Conservation (phyloP, 306 rosid species). For the Castanopsis chinensis region DNA sequence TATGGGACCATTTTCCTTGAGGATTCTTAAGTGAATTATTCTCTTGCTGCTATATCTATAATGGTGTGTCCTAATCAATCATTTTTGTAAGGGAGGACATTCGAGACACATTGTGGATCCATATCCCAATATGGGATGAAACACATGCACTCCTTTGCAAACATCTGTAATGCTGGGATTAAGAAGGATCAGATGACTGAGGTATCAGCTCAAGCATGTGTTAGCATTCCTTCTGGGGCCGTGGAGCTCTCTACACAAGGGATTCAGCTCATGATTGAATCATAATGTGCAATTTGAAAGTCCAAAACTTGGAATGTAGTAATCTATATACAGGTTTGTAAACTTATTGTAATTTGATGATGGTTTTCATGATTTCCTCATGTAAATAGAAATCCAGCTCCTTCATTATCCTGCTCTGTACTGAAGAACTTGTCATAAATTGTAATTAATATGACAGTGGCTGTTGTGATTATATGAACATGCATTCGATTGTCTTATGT, state of each 20-base stretch:
- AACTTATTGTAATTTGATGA: conserved; percentile 2
- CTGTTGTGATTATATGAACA: not conserved
- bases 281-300: not conserved
- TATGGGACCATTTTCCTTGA: too few species aligned
- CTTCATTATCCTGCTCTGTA: not conserved
- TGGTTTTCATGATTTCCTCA: conserved; percentile 11
- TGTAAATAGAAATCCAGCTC: conserved; percentile 41
- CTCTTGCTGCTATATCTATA: not conserved
- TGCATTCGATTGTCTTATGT: not conserved
- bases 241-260: conserved; percentile 83
- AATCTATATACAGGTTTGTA: conserved; percentile 9
- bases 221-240: conserved; percentile 52
- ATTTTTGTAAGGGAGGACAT: conserved; percentile 69
- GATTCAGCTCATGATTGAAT: conserved; percentile 66
- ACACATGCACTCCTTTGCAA: conserved; percentile 89
- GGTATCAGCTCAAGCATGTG: conserved; percentile 86
- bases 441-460: not conserved
- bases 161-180: conserved; percentile 86
- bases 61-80: not conserved
- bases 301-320: conserved; percentile 6
- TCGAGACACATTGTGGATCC: conserved; percentile 89
- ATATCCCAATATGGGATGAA: conserved; percentile 97
- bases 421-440: conserved; percentile 1
- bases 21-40: not conserved
- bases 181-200: conserved; percentile 65